Evolutionary conservation across 2,329 filamentous ascomycete species (phyloP), one percentile per base, ranked within the genome.

Genomic region (Paracoccidioides brasiliensis): DNA sequence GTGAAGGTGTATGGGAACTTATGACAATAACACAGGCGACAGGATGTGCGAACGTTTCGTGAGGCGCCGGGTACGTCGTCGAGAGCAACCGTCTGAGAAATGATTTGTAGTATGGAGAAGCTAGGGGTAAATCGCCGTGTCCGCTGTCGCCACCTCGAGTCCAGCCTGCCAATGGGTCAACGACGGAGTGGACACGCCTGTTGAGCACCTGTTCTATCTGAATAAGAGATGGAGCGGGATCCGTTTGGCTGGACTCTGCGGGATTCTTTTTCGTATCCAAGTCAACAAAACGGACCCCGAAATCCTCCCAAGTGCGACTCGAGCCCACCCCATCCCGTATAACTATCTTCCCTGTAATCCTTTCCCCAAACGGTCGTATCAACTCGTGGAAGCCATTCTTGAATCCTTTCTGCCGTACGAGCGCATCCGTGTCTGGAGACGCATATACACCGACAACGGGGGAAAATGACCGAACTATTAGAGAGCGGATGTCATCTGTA

Each of bases 1-100:
- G 91, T 14, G 83, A 77, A 35, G 81, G 76, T 62, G 90, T 95
- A 56, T 86, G 82, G 8, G 93, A 97, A 69, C 90, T 97, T 65
- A 97, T 95, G 32, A 90, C 90, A 68, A 97, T 91, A 43, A 98
- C 83, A 65, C 90, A 91, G 5, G 91, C 90, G 28, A 97, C 91
- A 0, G 94, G 93, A 68, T 98, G 93, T 4, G 86, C 82, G 70
- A 97, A 95, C 0, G 93, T 93, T 72, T 98, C 93, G 64, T 96
- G 90, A 0, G 90, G 83, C 3, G 85, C 81, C 46, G 94, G 74
- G 0, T 88, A 82, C 43, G 91, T 75, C 12, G 86, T 85, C 0
- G 90, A 95, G 7, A 98, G 74, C 42, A 98, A 70, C 52, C 90
- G 83, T 35, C 89, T 82, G 49, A 98, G 72, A 67, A 95, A 97